A percentile compares a stretch with the other conserved stretches of the same genome.
These are phyloP conservation scores for Penstemon newberryi DNA, from an alignment of 257 asterid species.

Conservation along the genomic window DNA sequence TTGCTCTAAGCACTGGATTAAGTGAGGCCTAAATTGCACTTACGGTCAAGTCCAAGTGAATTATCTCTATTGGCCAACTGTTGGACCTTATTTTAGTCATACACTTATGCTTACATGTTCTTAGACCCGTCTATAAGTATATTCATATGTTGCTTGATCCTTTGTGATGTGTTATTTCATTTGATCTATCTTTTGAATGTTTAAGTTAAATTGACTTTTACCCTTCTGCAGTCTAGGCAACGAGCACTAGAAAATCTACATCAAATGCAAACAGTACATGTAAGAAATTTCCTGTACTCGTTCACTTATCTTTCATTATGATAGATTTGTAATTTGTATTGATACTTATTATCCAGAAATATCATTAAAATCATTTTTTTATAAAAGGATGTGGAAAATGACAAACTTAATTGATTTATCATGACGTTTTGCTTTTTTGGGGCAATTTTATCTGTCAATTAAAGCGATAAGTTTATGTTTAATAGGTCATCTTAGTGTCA, in stretches of 20 bases:
- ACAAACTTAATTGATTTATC: too few relatives aligned
- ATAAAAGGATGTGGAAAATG: background rate
- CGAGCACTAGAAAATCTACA: slow-evolving; percentile 85
- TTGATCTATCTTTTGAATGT: slow-evolving; percentile 14
- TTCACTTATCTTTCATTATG: slow-evolving; percentile 9
- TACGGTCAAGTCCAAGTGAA: slow-evolving; percentile 9
- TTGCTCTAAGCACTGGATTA: slow-evolving; percentile 12
- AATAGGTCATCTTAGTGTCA: background rate
- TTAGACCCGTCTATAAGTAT: background rate
- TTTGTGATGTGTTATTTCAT: background rate
- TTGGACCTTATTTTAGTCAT: slow-evolving; percentile 15
- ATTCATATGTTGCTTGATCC: background rate
- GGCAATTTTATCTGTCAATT: background rate
- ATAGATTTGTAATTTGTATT: background rate
- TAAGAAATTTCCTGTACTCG: slow-evolving; percentile 41
- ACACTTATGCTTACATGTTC: slow-evolving; percentile 14
- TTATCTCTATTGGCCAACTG: slow-evolving; percentile 17
- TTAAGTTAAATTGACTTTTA: slow-evolving; percentile 7
- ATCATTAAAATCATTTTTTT: background rate
- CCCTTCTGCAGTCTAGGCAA: slow-evolving; percentile 83
- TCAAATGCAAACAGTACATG: slow-evolving; percentile 90
- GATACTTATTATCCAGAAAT: background rate
- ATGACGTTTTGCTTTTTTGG: too few relatives aligned
- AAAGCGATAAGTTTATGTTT: slow-evolving; percentile 1
- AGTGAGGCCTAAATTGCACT: slow-evolving; percentile 6